Evolutionary conservation across 495 filamentous ascomycete genomes (phyloP), one percentile per base, ranked within the genome.

Genomic region (Penicillium alfredii): DNA sequence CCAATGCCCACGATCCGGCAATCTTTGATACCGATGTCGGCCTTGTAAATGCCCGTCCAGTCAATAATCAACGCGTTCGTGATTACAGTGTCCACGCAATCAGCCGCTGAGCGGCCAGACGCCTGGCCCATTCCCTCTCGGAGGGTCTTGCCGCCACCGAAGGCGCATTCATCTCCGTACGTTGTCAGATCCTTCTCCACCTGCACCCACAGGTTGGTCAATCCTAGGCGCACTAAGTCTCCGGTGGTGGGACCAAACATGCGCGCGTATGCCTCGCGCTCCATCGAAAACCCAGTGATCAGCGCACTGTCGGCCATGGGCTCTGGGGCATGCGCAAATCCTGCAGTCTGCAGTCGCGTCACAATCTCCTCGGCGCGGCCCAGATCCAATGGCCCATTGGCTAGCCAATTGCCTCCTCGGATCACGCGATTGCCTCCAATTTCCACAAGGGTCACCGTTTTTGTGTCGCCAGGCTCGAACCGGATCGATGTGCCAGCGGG

Each of bases 81-180:
- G 47, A 98, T 82, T 8, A 94, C 81, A 36, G 90, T 78, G 55
- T 98, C 92, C 46, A 95, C 57, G 27, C 76, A 80, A 14, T 92
- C 77, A 3, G 66, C 56, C 49, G 88, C 79, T 4, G 72, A 56
- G 33, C 84, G 71, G 12, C 86, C 90, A 21, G 77, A 82, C 5
- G 88, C 86, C 64, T 94, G 89, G 7, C 89, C 93, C 92, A 98
- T 98, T 4, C 92, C 92, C 56, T 98, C 92, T 30, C 92, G 73
- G 33, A 98, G 59, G 14, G 85, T 90, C 74, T 97, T 98, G 14
- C 92, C 92, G 14, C 92, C 92, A 22, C 92, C 92, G 63, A 98
- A 97, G 30, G 82, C 81, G 54, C 89, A 96, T 64, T 98, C 92
- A 40, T 98, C 93, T 13, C 92, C 92, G 56, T 94, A 90, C 8